Evolutionary conservation across 1,139 yeast species (phyloP).

Genomic region (Debaryomyces robertsiae): DNA sequence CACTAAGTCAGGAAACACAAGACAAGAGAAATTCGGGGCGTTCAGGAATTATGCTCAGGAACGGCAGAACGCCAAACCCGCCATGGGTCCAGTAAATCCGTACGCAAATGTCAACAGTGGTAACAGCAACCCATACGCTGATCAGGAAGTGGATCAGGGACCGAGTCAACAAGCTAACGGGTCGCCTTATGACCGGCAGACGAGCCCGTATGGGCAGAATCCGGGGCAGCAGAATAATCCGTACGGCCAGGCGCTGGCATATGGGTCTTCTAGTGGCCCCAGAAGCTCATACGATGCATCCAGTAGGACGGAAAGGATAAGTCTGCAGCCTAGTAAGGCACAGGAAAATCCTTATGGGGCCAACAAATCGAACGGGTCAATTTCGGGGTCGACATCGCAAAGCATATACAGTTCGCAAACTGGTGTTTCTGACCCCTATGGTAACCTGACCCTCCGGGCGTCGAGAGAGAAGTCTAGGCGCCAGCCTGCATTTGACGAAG

Average conservation of each 20-base stretch:
- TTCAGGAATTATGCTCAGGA: slow-evolving; percentile 63
- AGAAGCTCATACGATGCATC: too few relatives aligned
- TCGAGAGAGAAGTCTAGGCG: slow-evolving; percentile 9
- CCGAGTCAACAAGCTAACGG: background rate
- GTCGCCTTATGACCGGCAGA: slow-evolving; percentile 7
- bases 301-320: background rate
- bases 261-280: background rate
- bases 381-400: slow-evolving; percentile 2
- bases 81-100: slow-evolving; percentile 50
- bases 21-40: slow-evolving; percentile 65
- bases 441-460: slow-evolving; percentile 9
- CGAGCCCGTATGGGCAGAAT: slow-evolving; percentile 4
- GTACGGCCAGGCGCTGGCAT: background rate
- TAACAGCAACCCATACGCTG: slow-evolving; percentile 28
- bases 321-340: background rate
- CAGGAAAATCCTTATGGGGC: slow-evolving; percentile 14
- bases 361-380: background rate
- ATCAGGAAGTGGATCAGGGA: slow-evolving; percentile 11
- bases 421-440: slow-evolving; percentile 15
- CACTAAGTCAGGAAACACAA: slow-evolving; percentile 39
- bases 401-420: slow-evolving; percentile 4
- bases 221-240: slow-evolving; percentile 10
- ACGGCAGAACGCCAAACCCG: slow-evolving; percentile 40
- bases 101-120: slow-evolving; percentile 39
- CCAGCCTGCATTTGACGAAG: slow-evolving; percentile 26